Evolutionary conservation across 768 basidiomycete genomes (phyloP), one percentile per base, ranked within the genome.

Genomic region (Serendipita sp.): DNA sequence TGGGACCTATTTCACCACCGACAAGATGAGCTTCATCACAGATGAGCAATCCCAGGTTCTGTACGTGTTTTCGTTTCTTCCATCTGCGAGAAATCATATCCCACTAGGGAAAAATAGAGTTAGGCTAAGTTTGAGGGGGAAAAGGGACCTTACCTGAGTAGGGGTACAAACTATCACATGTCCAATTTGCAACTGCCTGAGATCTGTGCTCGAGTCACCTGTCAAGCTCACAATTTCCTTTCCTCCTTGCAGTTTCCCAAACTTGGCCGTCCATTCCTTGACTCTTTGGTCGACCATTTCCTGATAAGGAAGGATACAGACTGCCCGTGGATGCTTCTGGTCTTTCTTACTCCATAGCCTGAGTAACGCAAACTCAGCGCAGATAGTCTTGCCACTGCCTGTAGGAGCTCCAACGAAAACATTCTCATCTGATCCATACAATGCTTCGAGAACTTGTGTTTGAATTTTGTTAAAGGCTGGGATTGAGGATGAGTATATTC

Each of bases 391-490:
- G 11, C 96, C 95, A 62, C 89, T 91, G 28, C 96, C 95, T 0
- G 96, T 93, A 0, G 96, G 95, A 0, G 95, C 96, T 18, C 93
- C 94, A 65, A 99, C 85, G 71, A 98, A 94, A 46, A 95, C 87
- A 70, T 95, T 98, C 71, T 98, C 96, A 70, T 97, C 94, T 0
- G 91, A 86, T 0, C 90, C 92, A 73, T 97, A 99, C 0, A 99
- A 79, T 0, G 95, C 94, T 70, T 97, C 93, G 86, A 99, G 98
- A 51, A 96, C 94, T 74, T 98, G 96, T 0, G 92, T 98, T 73
- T 98, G 96, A 67, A 98, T 97, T 75, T 97, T 99, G 82, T 98
- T 98, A 80, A 97, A 98, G 0, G 83, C 85, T 67, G 84, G 80
- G 68, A 98, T 85, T 0, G 83, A 83, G 16, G 80, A 82, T 0